Conservation (phyloP, 192 early-diverging fungal genomes). For the Lobosporangium transversale region DNA sequence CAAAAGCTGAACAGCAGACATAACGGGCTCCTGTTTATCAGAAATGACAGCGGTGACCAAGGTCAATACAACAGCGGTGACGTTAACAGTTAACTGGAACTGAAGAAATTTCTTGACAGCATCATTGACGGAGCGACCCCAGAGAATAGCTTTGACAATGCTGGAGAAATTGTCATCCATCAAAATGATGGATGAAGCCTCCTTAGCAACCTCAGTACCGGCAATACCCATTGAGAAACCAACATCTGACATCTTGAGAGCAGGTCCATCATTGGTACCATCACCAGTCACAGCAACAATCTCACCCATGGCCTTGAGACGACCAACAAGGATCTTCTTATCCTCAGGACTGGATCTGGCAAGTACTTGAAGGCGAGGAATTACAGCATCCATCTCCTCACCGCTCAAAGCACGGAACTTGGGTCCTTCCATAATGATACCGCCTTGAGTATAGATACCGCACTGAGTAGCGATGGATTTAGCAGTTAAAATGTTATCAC, state of each 20-base stretch:
- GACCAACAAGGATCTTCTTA: slow-evolving; percentile 93
- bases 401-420: slow-evolving; percentile 84
- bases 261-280: slow-evolving; percentile 97
- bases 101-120: slow-evolving; percentile 97
- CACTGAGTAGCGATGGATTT: slow-evolving; percentile 92
- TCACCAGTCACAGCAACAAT: slow-evolving; percentile 98
- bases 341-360: slow-evolving; percentile 93
- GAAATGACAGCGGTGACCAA: slow-evolving; percentile 77
- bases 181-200: slow-evolving; percentile 94
- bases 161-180: slow-evolving; percentile 98
- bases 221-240: slow-evolving; percentile 99
- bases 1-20: slow-evolving; percentile 94
- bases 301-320: slow-evolving; percentile 89
- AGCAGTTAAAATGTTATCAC: slow-evolving; percentile 94
- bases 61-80: slow-evolving; percentile 84
- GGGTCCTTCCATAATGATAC: slow-evolving; percentile 94
- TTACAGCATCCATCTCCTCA: slow-evolving; percentile 87
- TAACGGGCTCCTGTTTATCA: slow-evolving; percentile 72
- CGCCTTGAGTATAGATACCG: slow-evolving; percentile 88
- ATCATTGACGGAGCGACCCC: slow-evolving; percentile 97
- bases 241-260: slow-evolving; percentile 92
- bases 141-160: slow-evolving; percentile 95
- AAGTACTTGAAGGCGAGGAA: slow-evolving; percentile 93
- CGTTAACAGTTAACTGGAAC: slow-evolving; percentile 98
- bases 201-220: slow-evolving; percentile 98